Conservation (phyloP, 2,329 filamentous ascomycete species). For the Microdochium paspali region DNA sequence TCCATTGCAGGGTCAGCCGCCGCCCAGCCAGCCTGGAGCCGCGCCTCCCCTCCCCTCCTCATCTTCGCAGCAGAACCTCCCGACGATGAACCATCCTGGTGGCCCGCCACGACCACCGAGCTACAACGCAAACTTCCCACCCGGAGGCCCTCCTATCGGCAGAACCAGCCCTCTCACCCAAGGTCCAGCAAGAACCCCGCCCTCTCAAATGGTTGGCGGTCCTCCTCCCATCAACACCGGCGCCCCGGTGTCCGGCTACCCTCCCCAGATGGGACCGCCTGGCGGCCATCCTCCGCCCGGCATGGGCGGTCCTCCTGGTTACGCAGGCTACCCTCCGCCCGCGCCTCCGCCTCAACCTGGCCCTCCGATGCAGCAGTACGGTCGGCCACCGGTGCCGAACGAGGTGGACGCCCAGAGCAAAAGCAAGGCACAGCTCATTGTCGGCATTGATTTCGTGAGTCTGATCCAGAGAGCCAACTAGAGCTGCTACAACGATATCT, state of each 20-base stretch:
- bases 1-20: conserved; percentile 23
- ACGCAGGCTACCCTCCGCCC: conserved; percentile 39
- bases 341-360: conserved; percentile 23
- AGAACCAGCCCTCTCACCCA: conserved; percentile 43
- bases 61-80: conserved; percentile 38
- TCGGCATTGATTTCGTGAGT: conserved; percentile 95
- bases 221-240: conserved; percentile 60
- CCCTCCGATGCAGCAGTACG: conserved; percentile 26
- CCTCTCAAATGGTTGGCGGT: conserved; percentile 52
- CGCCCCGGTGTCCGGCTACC: conserved; percentile 48
- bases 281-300: conserved; percentile 29
- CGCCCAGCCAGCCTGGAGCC: conserved; percentile 24
- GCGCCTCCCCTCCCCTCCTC: conserved; percentile 35
- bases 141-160: conserved; percentile 35
- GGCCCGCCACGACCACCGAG: conserved; percentile 53
- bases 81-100: conserved; percentile 54
- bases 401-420: conserved; percentile 84
- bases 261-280: conserved; percentile 40
- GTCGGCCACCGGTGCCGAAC: conserved; percentile 34
- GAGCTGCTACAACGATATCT: conserved; percentile 5
- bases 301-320: conserved; percentile 33
- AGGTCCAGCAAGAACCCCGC: conserved; percentile 43
- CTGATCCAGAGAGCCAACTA: no score
- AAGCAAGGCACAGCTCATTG: conserved; percentile 94
- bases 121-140: conserved; percentile 48